Evolutionary conservation across 2,329 filamentous ascomycete genomes (phyloP), one percentile per base, ranked within the genome.

Genomic region (Cladophialophora immunda): DNA sequence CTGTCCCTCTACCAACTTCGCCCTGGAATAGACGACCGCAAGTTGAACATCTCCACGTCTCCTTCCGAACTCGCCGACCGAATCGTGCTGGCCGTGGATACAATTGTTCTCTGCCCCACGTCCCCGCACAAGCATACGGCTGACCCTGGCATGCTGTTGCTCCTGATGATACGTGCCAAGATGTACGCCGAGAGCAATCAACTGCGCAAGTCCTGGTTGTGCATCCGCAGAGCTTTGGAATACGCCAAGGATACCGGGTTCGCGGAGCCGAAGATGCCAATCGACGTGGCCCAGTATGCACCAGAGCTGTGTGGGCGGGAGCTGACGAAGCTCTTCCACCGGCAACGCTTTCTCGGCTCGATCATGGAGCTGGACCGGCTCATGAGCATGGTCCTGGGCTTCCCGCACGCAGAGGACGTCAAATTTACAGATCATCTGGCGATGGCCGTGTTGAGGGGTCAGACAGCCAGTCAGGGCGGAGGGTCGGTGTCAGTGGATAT

Each of bases 151-250:
- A 58, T 66, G 13, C 52, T 73, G 30, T 60, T 71, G 9, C 61
- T 71, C 4, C 56, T 67, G 22, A 69, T 73, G 68, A 66, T 68
- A 62, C 64, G 68, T 15, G 63, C 66, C 50, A 73, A 73, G 41
- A 70, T 71, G 36, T 69, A 67, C 54, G 68, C 68, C 19, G 71
- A 72, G 57, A 61, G 59, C 27, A 67, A 70, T 52, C 71, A 72
- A 52, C 60, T 72, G 11, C 66, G 70, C 22, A 72, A 72, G 54
- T 66, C 68, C 11, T 72, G 70, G 69, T 47, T 72, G n/a, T 41
- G 61, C 30, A 54, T 69, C 5, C 64, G 70, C 8, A 64, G 57
- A 45, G 70, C 63, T 27, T 67, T 71, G 27, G 54, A 65, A 9
- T 57, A 62, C 17, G 66, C 71, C 9, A 53, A 68, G 50, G 62